Evolutionary conservation across 768 basidiomycete genomes (phyloP).

Genomic region (Coprinopsis cinerea): DNA sequence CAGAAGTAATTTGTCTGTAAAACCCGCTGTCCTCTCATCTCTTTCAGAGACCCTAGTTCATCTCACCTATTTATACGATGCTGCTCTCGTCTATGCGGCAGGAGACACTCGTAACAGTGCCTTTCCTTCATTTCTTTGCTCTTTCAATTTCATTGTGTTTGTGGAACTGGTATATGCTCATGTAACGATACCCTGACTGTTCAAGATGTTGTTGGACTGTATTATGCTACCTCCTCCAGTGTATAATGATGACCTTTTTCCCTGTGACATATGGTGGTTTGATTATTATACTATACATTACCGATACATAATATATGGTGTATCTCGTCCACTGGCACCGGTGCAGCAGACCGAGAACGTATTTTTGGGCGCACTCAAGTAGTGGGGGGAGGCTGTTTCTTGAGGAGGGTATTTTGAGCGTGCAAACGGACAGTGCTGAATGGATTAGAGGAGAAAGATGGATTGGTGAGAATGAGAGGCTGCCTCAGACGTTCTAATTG

Average conservation of each 20-base stretch:
- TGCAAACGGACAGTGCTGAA: slow-evolving; percentile 77
- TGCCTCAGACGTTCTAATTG: slow-evolving; percentile 63
- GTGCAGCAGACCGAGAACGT: neutral
- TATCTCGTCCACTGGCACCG: neutral
- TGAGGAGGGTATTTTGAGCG: slow-evolving; percentile 70
- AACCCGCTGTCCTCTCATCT: neutral
- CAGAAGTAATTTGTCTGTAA: too few species aligned
- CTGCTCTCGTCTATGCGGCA: neutral
- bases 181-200: slow-evolving; percentile 15
- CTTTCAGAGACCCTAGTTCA: neutral
- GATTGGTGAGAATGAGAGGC: slow-evolving; percentile 61
- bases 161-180: neutral
- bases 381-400: slow-evolving; percentile 28
- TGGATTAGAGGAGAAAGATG: slow-evolving; percentile 61
- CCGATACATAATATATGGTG: neutral
- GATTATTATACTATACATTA: neutral
- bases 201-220: slow-evolving; percentile 2
- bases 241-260: neutral
- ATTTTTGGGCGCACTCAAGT: neutral
- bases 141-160: neutral
- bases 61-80: neutral
- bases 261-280: neutral
- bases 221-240: neutral
- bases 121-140: too few species aligned
- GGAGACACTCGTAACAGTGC: too few species aligned